A percentile compares a stretch with the other conserved stretches of the same genome.
Conservation (phyloP, 306 rosid genomes). For the Phaseolus lunatus region DNA sequence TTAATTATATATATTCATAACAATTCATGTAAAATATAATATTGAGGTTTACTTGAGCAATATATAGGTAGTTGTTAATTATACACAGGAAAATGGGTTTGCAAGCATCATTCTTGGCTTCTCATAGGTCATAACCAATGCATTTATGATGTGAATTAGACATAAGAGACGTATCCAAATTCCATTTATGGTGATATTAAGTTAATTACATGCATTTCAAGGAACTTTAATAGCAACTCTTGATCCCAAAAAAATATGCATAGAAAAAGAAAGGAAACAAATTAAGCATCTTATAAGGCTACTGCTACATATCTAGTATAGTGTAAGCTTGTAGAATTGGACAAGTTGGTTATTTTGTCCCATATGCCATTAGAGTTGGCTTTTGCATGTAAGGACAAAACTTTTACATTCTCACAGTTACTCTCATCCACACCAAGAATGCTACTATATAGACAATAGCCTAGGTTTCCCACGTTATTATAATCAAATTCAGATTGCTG, state of each 20-base stretch:
- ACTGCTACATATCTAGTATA: not conserved
- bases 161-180: not conserved
- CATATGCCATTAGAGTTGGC: no score
- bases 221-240: not conserved
- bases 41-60: no score
- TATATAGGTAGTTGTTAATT: no score
- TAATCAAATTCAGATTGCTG: conserved; percentile 8
- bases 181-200: not conserved
- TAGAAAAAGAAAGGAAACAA: not conserved
- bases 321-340: not conserved
- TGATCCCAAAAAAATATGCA: not conserved
- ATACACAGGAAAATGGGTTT: no score
- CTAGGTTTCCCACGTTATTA: not conserved
- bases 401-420: not conserved
- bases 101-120: no score
- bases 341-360: not conserved
- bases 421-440: not conserved
- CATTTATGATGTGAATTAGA: not conserved
- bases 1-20: no score
- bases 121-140: not conserved
- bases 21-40: no score
- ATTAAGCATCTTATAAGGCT: not conserved
- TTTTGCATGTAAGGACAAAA: not conserved
- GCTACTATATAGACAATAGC: not conserved
- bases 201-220: not conserved